These are phyloP conservation scores for Cotoneaster glaucophyllus DNA, from an alignment of 306 rosid genomes.

Conservation along the genomic window DNA sequence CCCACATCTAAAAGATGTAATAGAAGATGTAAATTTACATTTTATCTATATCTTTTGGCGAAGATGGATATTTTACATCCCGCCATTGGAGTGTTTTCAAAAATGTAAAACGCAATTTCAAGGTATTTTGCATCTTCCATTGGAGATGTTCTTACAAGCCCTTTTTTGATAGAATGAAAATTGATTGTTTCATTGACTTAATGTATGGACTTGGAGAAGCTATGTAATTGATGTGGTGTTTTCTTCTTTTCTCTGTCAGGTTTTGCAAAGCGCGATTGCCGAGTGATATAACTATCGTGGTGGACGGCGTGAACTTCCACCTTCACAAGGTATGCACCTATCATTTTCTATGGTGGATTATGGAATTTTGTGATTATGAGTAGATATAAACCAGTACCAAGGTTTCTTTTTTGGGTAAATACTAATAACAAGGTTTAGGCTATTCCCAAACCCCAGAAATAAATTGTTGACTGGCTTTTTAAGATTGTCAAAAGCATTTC, in stretches of 20 bases:
- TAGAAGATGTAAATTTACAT: too few species aligned
- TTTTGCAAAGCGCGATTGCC: slow-evolving; percentile 64
- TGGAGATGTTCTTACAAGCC: neutral
- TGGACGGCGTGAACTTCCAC: slow-evolving; percentile 61
- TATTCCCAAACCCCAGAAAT: neutral
- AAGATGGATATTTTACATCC: too few species aligned
- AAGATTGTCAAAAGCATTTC: neutral
- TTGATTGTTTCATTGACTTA: neutral
- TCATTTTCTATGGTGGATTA: neutral
- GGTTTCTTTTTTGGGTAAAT: too few species aligned
- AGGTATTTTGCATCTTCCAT: too few species aligned
- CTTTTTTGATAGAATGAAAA: neutral
- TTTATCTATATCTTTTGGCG: too few species aligned
- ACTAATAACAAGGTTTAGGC: neutral
- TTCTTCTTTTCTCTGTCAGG: slow-evolving; percentile 33
- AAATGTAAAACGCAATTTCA: too few species aligned
- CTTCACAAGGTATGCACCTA: slow-evolving; percentile 62
- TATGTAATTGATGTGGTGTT: slow-evolving; percentile 7
- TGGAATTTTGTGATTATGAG: neutral
- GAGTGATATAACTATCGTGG: slow-evolving; percentile 56
- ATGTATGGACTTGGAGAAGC: neutral
- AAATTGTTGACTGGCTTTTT: neutral
- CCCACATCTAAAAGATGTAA: too few species aligned
- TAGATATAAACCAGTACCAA: neutral
- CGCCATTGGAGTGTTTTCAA: too few species aligned